These are phyloP conservation scores for Daldinia sp. DNA, from an alignment of 2,329 filamentous ascomycete species.

Conservation along the genomic window DNA sequence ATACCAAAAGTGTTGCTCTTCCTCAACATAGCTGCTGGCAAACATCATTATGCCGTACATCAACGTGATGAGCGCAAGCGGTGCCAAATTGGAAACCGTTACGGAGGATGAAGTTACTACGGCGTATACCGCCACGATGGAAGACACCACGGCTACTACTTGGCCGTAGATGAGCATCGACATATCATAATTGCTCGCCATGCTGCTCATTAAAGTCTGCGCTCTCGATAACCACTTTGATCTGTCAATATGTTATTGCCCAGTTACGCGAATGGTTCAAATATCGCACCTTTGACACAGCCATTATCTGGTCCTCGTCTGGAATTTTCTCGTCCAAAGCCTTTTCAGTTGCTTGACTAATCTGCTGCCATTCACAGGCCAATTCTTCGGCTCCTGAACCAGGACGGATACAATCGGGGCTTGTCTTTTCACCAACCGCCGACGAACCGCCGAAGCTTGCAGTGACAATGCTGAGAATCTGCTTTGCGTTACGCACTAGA, in stretches of 20 bases:
- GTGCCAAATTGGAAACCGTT: conserved; percentile 51
- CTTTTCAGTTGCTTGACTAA: conserved; percentile 47
- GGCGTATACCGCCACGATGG: conserved; percentile 37
- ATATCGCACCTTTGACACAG: conserved; percentile 58
- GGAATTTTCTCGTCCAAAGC: conserved; percentile 2
- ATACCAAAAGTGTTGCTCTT: conserved; percentile 99
- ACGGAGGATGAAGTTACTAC: conserved; percentile 50
- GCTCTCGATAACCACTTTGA: conserved; percentile 75
- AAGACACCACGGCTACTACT: conserved; percentile 55
- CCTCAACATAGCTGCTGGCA: conserved; percentile 96
- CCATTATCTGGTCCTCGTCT: conserved; percentile 55
- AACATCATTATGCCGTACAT: conserved; percentile 93
- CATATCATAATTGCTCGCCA: conserved; percentile 93
- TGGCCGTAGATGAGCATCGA: conserved; percentile 65
- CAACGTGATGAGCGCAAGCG: conserved; percentile 65
- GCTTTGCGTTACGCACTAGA: conserved; percentile 80
- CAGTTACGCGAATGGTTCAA: neutral
- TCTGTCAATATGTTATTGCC: conserved; percentile 32
- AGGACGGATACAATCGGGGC: conserved; percentile 52
- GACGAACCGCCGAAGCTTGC: conserved; percentile 73
- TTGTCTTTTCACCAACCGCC: conserved; percentile 52
- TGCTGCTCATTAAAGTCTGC: conserved; percentile 85
- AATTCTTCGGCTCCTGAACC: conserved; percentile 66
- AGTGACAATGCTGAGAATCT: conserved; percentile 81
- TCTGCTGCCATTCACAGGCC: conserved; percentile 75